Conservation (phyloP, 1,284 basidiomycete species). For the Xerocomus nothofagi region DNA sequence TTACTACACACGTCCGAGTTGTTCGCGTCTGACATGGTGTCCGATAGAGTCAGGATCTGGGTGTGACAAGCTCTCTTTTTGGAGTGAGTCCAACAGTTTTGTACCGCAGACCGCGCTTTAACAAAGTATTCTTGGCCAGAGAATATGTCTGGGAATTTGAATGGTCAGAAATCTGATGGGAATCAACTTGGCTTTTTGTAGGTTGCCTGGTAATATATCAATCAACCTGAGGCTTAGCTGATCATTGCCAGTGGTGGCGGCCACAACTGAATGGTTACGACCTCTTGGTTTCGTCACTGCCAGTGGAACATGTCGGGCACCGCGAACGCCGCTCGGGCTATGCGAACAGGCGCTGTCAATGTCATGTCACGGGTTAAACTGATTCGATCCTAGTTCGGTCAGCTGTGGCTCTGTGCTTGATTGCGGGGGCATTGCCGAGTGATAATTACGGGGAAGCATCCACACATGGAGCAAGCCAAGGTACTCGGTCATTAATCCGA, state of each 20-base stretch:
- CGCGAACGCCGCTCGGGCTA: no score
- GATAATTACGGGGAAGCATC: no score
- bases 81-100: not conserved
- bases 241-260: not conserved
- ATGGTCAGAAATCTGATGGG: not conserved
- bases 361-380: no score
- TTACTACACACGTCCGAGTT: not conserved
- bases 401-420: not conserved
- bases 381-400: not conserved
- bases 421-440: no score
- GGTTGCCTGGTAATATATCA: not conserved
- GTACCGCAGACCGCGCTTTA: not conserved
- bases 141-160: constrained; percentile 1
- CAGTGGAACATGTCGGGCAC: no score
- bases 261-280: not conserved
- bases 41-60: not conserved
- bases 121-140: not conserved
- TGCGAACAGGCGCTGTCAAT: no score
- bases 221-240: not conserved
- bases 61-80: not conserved
- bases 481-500: no score
- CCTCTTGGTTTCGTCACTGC: no score
- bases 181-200: constrained; percentile 12
- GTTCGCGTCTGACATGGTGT: constrained; percentile 18
- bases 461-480: no score